phyloP scores from a whole-genome alignment of 2,329 filamentous ascomycete genomes.

The Myriosclerotinia scirpicola region DNA sequence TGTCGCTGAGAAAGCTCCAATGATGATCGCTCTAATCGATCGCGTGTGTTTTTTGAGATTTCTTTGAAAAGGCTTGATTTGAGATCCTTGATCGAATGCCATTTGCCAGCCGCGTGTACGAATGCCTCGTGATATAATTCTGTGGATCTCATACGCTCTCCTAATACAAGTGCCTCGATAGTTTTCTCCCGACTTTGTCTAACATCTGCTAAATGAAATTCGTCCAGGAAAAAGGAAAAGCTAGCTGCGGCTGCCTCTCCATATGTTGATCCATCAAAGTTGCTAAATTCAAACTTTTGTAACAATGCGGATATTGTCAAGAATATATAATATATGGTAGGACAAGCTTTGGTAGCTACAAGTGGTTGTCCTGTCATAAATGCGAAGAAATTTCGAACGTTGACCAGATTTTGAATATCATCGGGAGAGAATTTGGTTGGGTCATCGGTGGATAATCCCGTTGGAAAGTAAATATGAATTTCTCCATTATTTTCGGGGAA shows the following conservation, averaged over 20 bases:
- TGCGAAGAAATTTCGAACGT: constrained; percentile 64
- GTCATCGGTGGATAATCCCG: constrained; percentile 27
- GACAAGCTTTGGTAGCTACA: constrained; percentile 55
- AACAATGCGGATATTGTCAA: constrained; percentile 55
- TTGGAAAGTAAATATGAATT: constrained; percentile 54
- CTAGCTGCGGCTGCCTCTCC: constrained; percentile 61
- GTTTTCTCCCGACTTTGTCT: constrained; percentile 83
- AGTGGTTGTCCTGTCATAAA: constrained; percentile 64
- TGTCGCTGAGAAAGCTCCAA: constrained; percentile 76
- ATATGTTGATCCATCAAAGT: constrained; percentile 57
- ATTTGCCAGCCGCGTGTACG: constrained; percentile 85
- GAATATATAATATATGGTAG: constrained; percentile 56
- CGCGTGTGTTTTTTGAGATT: constrained; percentile 69
- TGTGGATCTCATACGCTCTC: constrained; percentile 79
- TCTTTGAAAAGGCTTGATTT: constrained; percentile 67
- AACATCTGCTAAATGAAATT: constrained; percentile 76
- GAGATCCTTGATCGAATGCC: constrained; percentile 67
- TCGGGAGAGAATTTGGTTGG: constrained; percentile 41
- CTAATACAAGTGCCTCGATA: constrained; percentile 83
- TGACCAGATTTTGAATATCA: constrained; percentile 57
- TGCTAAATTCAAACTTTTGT: constrained; percentile 57
- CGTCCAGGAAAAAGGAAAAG: constrained; percentile 74
- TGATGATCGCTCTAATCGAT: constrained; percentile 78
- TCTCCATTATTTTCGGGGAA: constrained; percentile 46
- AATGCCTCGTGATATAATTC: constrained; percentile 89